These are phyloP conservation scores for Pseudovirgaria hyperparasitica DNA, from an alignment of 2,329 filamentous ascomycete species.

Conservation along the genomic window DNA sequence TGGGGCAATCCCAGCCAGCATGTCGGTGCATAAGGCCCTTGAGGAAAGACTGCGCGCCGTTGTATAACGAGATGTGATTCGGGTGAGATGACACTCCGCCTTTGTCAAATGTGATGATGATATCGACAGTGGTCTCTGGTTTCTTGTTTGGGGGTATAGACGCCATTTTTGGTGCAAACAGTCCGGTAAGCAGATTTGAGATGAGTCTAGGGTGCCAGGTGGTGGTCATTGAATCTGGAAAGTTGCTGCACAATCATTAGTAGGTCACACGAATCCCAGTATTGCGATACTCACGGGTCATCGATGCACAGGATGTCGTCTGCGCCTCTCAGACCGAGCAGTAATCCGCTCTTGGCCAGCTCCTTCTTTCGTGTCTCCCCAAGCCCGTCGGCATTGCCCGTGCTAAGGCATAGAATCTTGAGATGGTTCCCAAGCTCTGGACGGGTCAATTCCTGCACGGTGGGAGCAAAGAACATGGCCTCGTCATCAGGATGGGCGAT, in stretches of 20 bases:
- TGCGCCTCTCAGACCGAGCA: slow-evolving; percentile 59
- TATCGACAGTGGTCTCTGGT: slow-evolving; percentile 53
- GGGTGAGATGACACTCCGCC: slow-evolving; percentile 74
- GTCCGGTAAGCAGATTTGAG: slow-evolving; percentile 53
- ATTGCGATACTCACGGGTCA: slow-evolving; percentile 41
- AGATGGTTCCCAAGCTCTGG: slow-evolving; percentile 77
- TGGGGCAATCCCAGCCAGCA: slow-evolving; percentile 54
- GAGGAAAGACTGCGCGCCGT: slow-evolving; percentile 66
- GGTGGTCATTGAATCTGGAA: slow-evolving; percentile 79
- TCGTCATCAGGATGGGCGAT: slow-evolving; percentile 98
- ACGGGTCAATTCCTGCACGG: slow-evolving; percentile 68
- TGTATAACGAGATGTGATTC: slow-evolving; percentile 83
- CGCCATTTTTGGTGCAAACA: slow-evolving; percentile 57
- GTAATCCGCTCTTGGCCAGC: slow-evolving; percentile 64
- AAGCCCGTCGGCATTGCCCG: slow-evolving; percentile 75
- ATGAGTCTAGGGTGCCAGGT: slow-evolving; percentile 64
- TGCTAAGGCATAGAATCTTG: slow-evolving; percentile 87
- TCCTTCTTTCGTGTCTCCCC: slow-evolving; percentile 75
- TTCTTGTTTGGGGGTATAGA: slow-evolving; percentile 27
- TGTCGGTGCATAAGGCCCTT: slow-evolving; percentile 50
- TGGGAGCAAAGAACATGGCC: slow-evolving; percentile 97
- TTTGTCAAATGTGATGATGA: slow-evolving; percentile 82
- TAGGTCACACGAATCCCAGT: not conserved
- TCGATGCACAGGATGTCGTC: slow-evolving; percentile 82
- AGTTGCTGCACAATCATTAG: slow-evolving; percentile 37